Percentiles rank a stretch among this genome's conserved stretches.
Evolutionary conservation across 2,329 filamentous ascomycete genomes (phyloP).

Genomic region (Ustulina deusta): DNA sequence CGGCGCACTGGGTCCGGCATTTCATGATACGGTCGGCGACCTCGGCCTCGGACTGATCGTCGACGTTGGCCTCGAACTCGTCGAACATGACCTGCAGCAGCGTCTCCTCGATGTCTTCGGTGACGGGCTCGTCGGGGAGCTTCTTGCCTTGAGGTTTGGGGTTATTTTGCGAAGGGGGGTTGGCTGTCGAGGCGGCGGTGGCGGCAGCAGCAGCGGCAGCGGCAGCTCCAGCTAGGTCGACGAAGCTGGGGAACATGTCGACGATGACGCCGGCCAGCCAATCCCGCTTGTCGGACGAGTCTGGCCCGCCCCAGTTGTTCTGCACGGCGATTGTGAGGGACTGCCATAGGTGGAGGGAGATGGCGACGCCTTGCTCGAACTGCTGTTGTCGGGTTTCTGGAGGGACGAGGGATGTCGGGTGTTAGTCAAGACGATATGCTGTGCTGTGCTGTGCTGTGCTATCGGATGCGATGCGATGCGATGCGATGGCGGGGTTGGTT

Average conservation of each 20-base stretch:
- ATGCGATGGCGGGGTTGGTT: constrained; percentile 37
- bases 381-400: constrained; percentile 68
- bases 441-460: not conserved
- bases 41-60: constrained; percentile 84
- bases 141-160: constrained; percentile 34
- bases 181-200: constrained; percentile 9
- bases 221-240: constrained; percentile 52
- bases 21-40: constrained; percentile 80
- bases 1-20: constrained; percentile 71
- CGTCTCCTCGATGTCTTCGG: constrained; percentile 84
- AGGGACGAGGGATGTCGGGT: not conserved
- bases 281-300: constrained; percentile 88
- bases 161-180: constrained; percentile 18
- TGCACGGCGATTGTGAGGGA: constrained; percentile 88
- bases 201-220: constrained; percentile 39
- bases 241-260: constrained; percentile 81
- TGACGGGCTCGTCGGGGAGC: constrained; percentile 68
- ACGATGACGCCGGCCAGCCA: constrained; percentile 93
- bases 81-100: constrained; percentile 92
- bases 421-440: constrained; percentile 18
- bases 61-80: constrained; percentile 93
- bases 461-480: not conserved
- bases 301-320: constrained; percentile 88
- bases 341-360: constrained; percentile 87
- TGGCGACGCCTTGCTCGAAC: constrained; percentile 89